These are phyloP conservation scores for Pichia gijzeniarum DNA, from an alignment of 805 yeast species.

Conservation along the genomic window DNA sequence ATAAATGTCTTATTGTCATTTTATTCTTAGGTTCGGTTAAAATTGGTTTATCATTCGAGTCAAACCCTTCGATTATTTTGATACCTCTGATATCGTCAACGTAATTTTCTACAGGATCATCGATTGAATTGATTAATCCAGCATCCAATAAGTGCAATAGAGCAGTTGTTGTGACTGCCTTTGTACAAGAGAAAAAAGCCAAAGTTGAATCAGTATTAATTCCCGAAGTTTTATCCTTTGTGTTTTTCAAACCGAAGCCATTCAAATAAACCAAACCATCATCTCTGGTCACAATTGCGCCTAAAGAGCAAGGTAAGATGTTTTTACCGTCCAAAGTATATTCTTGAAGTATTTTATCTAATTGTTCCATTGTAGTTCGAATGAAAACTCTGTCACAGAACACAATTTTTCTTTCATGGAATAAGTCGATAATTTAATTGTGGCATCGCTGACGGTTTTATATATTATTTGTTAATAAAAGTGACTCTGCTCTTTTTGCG, in stretches of 20 bases:
- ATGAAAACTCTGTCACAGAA: too few species aligned
- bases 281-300: constrained; percentile 5
- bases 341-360: background rate
- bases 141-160: constrained; percentile 3
- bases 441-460: too few species aligned
- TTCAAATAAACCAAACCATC: constrained; percentile 4
- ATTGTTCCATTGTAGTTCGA: background rate
- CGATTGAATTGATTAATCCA: constrained; percentile 6
- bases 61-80: constrained; percentile 1
- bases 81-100: constrained; percentile 1
- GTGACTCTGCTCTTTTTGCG: too few species aligned
- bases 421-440: too few species aligned
- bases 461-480: too few species aligned
- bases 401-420: too few species aligned
- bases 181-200: constrained; percentile 8
- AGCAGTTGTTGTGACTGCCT: constrained; percentile 9
- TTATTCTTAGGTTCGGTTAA: background rate
- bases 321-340: background rate
- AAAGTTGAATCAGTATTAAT: constrained; percentile 3
- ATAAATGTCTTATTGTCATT: constrained; percentile 6
- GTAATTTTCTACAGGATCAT: constrained; percentile 9
- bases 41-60: background rate
- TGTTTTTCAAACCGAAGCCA: constrained; percentile 2
- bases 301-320: constrained; percentile 4
- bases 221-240: background rate